Evolutionary conservation across 163 green algal species (phyloP), one percentile per base, ranked within the genome.

Genomic region (Chloromonas sp.): DNA sequence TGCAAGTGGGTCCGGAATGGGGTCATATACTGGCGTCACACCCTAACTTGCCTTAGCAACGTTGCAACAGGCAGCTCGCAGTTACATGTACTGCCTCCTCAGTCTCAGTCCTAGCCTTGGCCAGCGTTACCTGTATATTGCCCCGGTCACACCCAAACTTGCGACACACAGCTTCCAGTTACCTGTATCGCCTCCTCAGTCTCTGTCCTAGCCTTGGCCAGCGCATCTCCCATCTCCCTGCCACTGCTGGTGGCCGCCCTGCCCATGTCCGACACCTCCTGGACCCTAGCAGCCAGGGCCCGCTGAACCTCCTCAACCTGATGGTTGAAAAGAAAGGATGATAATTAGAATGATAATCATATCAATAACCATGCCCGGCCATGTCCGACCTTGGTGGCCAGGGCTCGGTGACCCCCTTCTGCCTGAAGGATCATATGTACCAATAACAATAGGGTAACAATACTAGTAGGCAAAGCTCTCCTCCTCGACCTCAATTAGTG

Each of bases 291-390:
- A 59, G 89, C 82, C 11, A 92, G 86, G 87, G 92, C 88, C 1
- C 87, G 79, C 82, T 91, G 82, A 78, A 92, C 61, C 82, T 91
- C 84, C 0, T 91, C 87, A 8, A 92, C 83, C 86, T 89, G 82
- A 15, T 36, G 36, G 36, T n/a, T 76, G 66, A 11, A n/a, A n/a
- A 76, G 5, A 8, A 8, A n/a, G 11, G 8, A 76, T 76, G 66
- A 11, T 8, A 11, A n/a, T 76, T 76, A 11, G 5, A 11, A 76
- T n/a, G 11, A 76, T 11, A 76, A 76, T 11, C 5, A 11, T n/a
- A 76, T 76, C 66, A 76, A 76, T 8, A 76, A 76, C 8, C 66
- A 76, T 11, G 66, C 8, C 66, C 66, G 8, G 11, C 8, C 8
- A 76, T 76, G 8, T 76, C 66, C 66, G 11, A 8, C 5, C 66